Evolutionary conservation across 2,329 filamentous ascomycete species (phyloP).

Genomic region (Colletotrichum liaoningense): DNA sequence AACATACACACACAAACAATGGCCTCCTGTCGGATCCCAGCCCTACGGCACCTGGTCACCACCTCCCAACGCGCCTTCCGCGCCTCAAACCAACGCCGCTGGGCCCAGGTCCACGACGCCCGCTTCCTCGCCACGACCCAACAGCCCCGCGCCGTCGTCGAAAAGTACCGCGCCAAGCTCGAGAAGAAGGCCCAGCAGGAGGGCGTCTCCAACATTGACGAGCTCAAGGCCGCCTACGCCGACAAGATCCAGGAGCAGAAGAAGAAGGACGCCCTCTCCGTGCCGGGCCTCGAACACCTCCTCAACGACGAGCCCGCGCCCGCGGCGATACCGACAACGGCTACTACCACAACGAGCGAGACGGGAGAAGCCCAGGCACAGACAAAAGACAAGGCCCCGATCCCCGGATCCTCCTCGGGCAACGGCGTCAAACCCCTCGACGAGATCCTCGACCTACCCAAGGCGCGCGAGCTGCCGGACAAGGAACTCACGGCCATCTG

Average conservation of each 20-base stretch:
- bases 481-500: constrained; percentile 90
- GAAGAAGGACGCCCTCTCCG: constrained; percentile 71
- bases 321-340: constrained; percentile 37
- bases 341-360: background rate
- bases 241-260: constrained; percentile 83
- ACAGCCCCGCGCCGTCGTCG: constrained; percentile 74
- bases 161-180: constrained; percentile 91
- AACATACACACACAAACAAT: constrained; percentile 47
- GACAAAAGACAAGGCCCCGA: background rate
- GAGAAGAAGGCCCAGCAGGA: constrained; percentile 81
- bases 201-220: constrained; percentile 76
- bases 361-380: background rate
- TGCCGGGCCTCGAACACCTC: constrained; percentile 45
- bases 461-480: constrained; percentile 76
- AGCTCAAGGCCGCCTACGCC: constrained; percentile 84
- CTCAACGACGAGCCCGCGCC: constrained; percentile 44
- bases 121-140: constrained; percentile 88
- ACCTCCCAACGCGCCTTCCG: constrained; percentile 46
- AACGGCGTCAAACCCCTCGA: constrained; percentile 57
- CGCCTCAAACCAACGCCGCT: constrained; percentile 74
- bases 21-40: constrained; percentile 60
- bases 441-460: constrained; percentile 79
- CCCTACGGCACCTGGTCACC: constrained; percentile 59
- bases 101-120: constrained; percentile 92
- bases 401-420: constrained; percentile 40